Evolutionary conservation across 306 rosid genomes (phyloP).

Genomic region (Inga oerstediana): DNA sequence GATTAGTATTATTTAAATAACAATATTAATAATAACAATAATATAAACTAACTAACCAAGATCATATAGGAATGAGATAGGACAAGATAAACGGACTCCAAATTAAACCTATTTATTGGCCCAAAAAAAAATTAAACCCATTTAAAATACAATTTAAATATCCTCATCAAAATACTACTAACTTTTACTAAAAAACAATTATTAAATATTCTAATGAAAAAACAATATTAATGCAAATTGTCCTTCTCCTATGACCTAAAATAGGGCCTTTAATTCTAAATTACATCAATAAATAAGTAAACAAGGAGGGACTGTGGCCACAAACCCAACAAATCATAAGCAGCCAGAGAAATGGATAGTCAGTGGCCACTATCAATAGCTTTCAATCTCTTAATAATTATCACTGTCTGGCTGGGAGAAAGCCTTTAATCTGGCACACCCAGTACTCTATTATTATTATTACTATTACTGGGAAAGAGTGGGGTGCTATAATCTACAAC

Average conservation of each 20-base stretch:
- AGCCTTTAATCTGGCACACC: background rate
- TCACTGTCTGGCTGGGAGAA: background rate
- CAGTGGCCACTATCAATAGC: background rate
- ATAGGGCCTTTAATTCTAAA: background rate
- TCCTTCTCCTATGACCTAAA: background rate
- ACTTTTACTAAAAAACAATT: background rate
- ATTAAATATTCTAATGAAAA: too few species aligned
- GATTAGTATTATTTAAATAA: too few species aligned
- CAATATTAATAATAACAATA: too few species aligned
- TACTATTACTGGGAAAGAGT: background rate
- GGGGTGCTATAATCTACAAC: background rate
- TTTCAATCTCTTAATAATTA: conserved; percentile 11
- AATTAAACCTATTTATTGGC: too few species aligned
- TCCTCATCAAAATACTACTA: background rate
- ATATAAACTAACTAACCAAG: background rate
- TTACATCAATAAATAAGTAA: background rate
- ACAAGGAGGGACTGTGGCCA: conserved; percentile 23
- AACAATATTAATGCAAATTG: background rate
- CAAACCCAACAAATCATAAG: background rate
- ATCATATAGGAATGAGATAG: too few species aligned
- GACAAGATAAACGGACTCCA: background rate
- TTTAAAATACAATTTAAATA: background rate
- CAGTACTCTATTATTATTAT: background rate
- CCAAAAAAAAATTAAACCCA: too few species aligned
- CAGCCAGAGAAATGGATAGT: background rate